Evolutionary conservation across 225 moss, liverwort and hornwort species (phyloP).

Genomic region (Asterella californica): DNA sequence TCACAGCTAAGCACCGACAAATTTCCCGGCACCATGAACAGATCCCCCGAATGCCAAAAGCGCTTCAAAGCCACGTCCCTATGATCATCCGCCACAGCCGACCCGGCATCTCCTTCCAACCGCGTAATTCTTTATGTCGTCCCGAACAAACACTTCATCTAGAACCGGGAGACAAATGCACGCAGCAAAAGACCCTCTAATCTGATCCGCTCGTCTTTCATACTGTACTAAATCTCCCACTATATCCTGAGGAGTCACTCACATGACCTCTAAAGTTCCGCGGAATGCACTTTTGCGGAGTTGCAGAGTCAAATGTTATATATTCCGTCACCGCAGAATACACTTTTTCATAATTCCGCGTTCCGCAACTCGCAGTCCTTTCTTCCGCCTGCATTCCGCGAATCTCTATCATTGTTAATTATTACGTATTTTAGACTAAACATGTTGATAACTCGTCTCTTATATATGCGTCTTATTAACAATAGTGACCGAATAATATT

Average conservation of each 20-base stretch:
- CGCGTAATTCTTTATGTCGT: background rate
- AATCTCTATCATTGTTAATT: too few species aligned
- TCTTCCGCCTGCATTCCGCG: too few species aligned
- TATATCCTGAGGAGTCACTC: background rate
- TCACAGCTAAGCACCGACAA: background rate
- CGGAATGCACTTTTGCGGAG: too few species aligned
- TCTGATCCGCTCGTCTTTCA: background rate
- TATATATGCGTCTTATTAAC: too few species aligned
- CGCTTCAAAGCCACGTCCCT: constrained; percentile 2
- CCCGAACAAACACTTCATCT: background rate
- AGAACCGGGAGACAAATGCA: background rate
- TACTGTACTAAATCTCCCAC: background rate
- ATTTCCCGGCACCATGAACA: background rate
- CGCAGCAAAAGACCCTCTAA: background rate
- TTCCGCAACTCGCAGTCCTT: too few species aligned
- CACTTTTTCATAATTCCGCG: too few species aligned
- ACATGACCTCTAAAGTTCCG: too few species aligned
- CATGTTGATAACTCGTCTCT: too few species aligned
- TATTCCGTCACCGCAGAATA: too few species aligned
- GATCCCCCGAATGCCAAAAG: background rate
- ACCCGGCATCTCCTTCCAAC: background rate
- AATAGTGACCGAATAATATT: too few species aligned
- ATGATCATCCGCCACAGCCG: background rate
- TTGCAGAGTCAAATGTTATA: too few species aligned
- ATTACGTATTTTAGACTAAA: too few species aligned